Evolutionary conservation across 352 stramenopile genomes (phyloP).

Genomic region (Phytophthora cactorum): DNA sequence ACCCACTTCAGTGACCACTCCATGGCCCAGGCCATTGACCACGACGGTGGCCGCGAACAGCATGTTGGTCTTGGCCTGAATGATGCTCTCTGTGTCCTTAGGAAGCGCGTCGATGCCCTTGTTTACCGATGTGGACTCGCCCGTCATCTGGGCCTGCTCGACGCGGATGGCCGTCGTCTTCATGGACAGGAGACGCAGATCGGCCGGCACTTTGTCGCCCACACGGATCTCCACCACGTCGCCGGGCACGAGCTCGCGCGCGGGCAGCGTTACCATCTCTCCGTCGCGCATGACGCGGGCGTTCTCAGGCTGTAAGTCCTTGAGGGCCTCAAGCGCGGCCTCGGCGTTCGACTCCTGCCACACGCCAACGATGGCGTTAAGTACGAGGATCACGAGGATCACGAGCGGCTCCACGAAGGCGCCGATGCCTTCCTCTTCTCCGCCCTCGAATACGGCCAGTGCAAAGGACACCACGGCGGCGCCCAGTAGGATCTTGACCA

Average conservation of each 20-base stretch:
- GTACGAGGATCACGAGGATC: slow-evolving; percentile 96
- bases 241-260: slow-evolving; percentile 95
- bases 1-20: slow-evolving; percentile 95
- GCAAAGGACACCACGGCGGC: slow-evolving; percentile 95
- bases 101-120: slow-evolving; percentile 90
- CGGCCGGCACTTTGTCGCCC: slow-evolving; percentile 97
- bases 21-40: slow-evolving; percentile 94
- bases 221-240: slow-evolving; percentile 97
- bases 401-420: slow-evolving; percentile 97
- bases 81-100: slow-evolving; percentile 71
- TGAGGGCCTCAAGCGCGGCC: slow-evolving; percentile 94
- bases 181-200: slow-evolving; percentile 95
- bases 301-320: slow-evolving; percentile 95
- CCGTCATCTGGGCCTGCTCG: slow-evolving; percentile 97
- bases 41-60: slow-evolving; percentile 98
- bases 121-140: slow-evolving; percentile 94
- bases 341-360: slow-evolving; percentile 96
- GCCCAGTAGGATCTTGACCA: slow-evolving; percentile 98
- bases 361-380: slow-evolving; percentile 97
- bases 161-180: slow-evolving; percentile 95
- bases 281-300: slow-evolving; percentile 89
- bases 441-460: slow-evolving; percentile 93
- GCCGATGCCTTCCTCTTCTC: slow-evolving; percentile 82
- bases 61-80: slow-evolving; percentile 96
- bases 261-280: slow-evolving; percentile 83